Base-by-base conservation (phyloP, 345 rosid genomes). In the Sonneratia caseolaris region DNA sequence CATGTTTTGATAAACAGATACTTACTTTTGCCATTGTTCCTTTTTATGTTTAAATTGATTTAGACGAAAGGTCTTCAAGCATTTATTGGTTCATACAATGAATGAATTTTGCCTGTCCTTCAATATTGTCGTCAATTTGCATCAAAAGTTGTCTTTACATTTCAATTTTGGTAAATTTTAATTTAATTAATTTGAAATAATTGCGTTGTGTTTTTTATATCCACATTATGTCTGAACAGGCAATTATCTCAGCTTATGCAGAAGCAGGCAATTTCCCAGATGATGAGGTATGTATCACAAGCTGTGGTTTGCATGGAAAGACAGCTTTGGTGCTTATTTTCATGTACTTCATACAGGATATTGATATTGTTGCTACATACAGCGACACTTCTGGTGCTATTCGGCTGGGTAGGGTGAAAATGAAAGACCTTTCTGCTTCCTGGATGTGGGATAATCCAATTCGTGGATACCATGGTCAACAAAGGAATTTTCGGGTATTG, bases 351-450 rank as follows among this genome's bases (percentile, higher is more conserved):
- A 66, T 82, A 64, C 84, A 96, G 98, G 99, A 96, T 82, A 83
- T 96, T 83, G 89, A 83, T 84, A 89, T 92, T 72, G 82, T 88
- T 84, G 95, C 88, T 16, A 82, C 96, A 35, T 96, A 96, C 86
- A 92, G 86, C 82, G 94, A 88, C 78, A 79, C 79, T 71, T 75
- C 84, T 24, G 97, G 98, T 27, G 78, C 72, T 66, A 47, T 92
- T 82, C 85, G 81, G 48, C 78, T 87, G 70, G 83, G 87, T 76
- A 85, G 79, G 71, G 86, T 91, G 72, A 92, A 91, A 83, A 86
- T 92, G 92, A 91, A 86, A 80, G 84, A 88, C 77, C 90, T 91
- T 61, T 96, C 99, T 71, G 72, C 90, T 72, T 96, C 99, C 24
- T 96, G 99, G 99, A 80, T 90, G 69, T 81, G 90, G 85, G 87